A percentile compares a stretch with the other conserved stretches of the same genome.
Evolutionary conservation across 768 basidiomycete genomes (phyloP).

Genomic region (Mycena metata): DNA sequence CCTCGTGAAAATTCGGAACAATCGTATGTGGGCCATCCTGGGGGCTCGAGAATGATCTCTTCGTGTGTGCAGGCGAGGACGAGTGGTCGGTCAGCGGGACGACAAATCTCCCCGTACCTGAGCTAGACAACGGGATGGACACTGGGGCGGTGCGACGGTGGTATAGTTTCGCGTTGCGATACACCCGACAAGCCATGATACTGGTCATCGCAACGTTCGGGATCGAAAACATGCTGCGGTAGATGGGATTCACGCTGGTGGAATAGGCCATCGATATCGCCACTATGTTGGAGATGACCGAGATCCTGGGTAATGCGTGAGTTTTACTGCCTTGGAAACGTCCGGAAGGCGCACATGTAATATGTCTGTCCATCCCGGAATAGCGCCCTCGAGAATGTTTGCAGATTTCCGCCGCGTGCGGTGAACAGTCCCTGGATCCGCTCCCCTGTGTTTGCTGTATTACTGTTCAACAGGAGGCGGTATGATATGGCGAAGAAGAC

Average conservation of each 20-base stretch:
- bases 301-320: conserved; percentile 12
- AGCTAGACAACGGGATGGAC: no score
- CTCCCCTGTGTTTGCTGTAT: not conserved
- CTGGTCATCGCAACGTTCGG: conserved; percentile 16
- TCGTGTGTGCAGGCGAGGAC: no score
- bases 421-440: conserved; percentile 28
- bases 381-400: conserved; percentile 44
- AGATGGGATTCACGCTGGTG: not conserved
- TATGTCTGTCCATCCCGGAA: conserved; percentile 49
- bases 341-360: conserved; percentile 43
- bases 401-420: conserved; percentile 41
- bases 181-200: conserved; percentile 23
- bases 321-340: not conserved
- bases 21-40: no score
- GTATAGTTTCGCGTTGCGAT: conserved; percentile 7
- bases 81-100: no score
- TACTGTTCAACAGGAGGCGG: conserved; percentile 38
- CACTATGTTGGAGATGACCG: conserved; percentile 27
- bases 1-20: no score
- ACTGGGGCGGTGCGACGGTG: no score
- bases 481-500: conserved; percentile 50
- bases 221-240: not conserved
- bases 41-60: no score
- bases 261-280: conserved; percentile 3
- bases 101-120: no score